Evolutionary conservation across 768 basidiomycete species (phyloP).

Genomic region (Austroboletus festivus): DNA sequence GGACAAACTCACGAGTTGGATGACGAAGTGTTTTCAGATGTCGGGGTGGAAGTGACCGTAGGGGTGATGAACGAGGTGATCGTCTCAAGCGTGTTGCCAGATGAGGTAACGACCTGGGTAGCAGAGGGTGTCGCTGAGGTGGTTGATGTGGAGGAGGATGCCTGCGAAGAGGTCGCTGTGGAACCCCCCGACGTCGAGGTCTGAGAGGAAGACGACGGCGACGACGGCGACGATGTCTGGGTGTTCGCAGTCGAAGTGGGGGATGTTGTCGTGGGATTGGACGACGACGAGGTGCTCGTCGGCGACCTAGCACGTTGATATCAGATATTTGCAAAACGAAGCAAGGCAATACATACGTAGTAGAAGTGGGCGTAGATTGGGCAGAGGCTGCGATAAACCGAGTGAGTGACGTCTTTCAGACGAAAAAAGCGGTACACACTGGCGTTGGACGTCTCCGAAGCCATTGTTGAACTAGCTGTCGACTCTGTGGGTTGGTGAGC

Average conservation of each 20-base stretch:
- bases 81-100: no score
- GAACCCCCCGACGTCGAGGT: background rate
- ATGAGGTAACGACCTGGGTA: no score
- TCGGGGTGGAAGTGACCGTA: no score
- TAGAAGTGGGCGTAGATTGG: rapidly evolving
- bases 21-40: no score
- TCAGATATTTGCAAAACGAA: background rate
- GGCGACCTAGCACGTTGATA: no score
- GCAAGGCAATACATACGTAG: slow-evolving; percentile 9
- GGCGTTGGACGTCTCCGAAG: background rate
- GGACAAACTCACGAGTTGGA: no score
- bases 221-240: background rate
- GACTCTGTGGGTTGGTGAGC: background rate
- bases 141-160: no score
- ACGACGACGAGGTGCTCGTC: no score
- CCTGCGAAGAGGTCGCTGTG: no score
- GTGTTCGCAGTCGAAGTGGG: background rate
- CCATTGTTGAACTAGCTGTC: slow-evolving; percentile 4
- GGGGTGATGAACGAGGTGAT: no score
- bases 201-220: background rate
- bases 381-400: background rate
- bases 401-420: background rate
- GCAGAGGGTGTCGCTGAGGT: no score
- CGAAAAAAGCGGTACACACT: slow-evolving; percentile 5
- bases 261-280: no score